These are phyloP conservation scores for Cordyceps farinosa DNA, from an alignment of 2,329 filamentous ascomycete genomes.

Conservation along the genomic window DNA sequence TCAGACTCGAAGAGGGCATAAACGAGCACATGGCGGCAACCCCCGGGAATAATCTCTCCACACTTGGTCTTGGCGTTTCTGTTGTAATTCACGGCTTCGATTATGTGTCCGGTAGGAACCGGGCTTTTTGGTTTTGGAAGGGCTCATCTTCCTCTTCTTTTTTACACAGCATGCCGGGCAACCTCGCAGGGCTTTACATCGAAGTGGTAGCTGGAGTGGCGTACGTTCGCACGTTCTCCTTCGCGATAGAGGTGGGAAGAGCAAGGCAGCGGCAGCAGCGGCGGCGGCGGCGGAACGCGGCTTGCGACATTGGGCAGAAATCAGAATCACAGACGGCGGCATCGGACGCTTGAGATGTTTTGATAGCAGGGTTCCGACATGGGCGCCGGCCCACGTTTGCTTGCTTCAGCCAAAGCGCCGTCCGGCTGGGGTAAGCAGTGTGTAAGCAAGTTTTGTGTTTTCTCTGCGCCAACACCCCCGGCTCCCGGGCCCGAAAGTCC, in stretches of 20 bases:
- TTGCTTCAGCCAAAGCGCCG: not conserved
- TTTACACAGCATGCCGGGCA: no score
- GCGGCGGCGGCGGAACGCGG: not conserved
- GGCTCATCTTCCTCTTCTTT: no score
- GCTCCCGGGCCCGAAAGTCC: conserved; percentile 4
- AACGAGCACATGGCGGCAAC: not conserved
- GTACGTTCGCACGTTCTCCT: no score
- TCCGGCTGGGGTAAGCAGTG: not conserved
- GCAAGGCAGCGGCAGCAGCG: no score
- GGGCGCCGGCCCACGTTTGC: not conserved
- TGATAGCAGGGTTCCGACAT: not conserved
- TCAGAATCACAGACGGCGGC: not conserved
- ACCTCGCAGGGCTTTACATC: no score
- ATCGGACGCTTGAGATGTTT: not conserved
- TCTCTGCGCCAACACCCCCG: no score
- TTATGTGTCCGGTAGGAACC: not conserved
- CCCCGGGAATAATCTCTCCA: conserved; percentile 11
- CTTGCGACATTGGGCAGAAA: not conserved
- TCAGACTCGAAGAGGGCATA: not conserved
- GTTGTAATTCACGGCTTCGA: not conserved
- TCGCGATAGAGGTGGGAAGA: not conserved
- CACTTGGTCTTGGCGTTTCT: not conserved
- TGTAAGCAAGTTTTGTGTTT: not conserved
- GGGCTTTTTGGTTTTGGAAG: no score
- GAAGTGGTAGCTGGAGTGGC: no score